phyloP scores from a whole-genome alignment of 805 yeast species.

The Geotrichum ghanense region DNA sequence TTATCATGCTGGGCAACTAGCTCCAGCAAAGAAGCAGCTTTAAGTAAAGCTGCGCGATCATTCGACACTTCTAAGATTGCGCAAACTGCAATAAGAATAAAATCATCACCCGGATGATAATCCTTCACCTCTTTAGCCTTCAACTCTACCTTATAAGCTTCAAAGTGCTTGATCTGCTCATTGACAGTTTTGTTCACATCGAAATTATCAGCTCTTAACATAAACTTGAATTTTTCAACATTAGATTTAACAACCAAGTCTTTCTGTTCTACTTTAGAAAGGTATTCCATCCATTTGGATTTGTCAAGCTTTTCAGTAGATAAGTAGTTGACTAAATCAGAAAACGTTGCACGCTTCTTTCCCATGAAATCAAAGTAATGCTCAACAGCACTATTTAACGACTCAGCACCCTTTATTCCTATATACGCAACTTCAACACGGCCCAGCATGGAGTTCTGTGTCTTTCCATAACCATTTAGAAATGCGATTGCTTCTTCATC shows the following conservation, averaged over 20 bases:
- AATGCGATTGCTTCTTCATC: conserved; percentile 25
- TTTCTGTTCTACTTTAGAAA: background rate
- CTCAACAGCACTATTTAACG: conserved; percentile 13
- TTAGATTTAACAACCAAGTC: conserved; percentile 25
- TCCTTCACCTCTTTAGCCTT: conserved; percentile 44
- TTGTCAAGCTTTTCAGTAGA: conserved; percentile 16
- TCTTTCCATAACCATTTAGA: conserved; percentile 23
- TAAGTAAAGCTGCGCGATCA: conserved; percentile 23
- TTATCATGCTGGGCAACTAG: conserved; percentile 42
- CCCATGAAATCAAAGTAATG: conserved; percentile 37
- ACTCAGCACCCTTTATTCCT: conserved; percentile 5
- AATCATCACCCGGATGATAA: conserved; percentile 58
- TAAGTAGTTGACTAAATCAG: conserved; percentile 39
- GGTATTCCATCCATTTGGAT: conserved; percentile 9
- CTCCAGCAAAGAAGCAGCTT: conserved; percentile 47
- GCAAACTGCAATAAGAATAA: conserved; percentile 45
- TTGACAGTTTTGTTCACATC: conserved; percentile 17
- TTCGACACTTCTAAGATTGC: conserved; percentile 19
- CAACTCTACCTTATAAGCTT: conserved; percentile 28
- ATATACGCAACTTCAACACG: conserved; percentile 32
- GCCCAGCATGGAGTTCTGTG: conserved; percentile 52
- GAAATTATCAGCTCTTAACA: conserved; percentile 12
- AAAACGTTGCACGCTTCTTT: conserved; percentile 51
- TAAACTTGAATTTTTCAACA: conserved; percentile 37
- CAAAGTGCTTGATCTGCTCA: conserved; percentile 31